These are phyloP conservation scores for Podaxis pistillaris DNA, from an alignment of 768 basidiomycete genomes.

Conservation along the genomic window DNA sequence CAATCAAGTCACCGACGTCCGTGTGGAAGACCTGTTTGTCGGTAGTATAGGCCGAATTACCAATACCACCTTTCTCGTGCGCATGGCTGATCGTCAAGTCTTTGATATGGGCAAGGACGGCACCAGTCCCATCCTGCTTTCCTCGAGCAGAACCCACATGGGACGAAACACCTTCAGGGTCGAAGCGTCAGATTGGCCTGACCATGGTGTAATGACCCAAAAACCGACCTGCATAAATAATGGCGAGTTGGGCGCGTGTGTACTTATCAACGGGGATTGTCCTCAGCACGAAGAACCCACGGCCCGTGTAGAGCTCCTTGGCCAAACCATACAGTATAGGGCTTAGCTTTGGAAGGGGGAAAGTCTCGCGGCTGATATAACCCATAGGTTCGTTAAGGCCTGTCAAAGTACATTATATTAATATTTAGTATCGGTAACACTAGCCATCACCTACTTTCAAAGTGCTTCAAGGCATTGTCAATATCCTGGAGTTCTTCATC, in stretches of 20 bases:
- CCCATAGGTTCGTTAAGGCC: slow-evolving; percentile 24
- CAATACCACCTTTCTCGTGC: slow-evolving; percentile 38
- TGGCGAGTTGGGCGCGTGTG: slow-evolving; percentile 35
- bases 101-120: slow-evolving; percentile 46
- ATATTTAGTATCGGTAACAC: neutral
- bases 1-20: slow-evolving; percentile 45
- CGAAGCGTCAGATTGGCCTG: neutral
- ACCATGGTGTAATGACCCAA: neutral
- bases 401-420: neutral
- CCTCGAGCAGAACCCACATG: slow-evolving; percentile 44
- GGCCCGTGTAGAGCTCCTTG: slow-evolving; percentile 40
- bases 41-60: slow-evolving; percentile 45
- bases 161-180: slow-evolving; percentile 41
- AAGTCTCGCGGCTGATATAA: slow-evolving; percentile 35
- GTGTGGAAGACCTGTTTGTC: slow-evolving; percentile 52
- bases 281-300: slow-evolving; percentile 48
- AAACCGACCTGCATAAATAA: slow-evolving; percentile 42
- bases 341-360: slow-evolving; percentile 42
- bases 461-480: slow-evolving; percentile 27
- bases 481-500: slow-evolving; percentile 34
- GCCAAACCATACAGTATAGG: slow-evolving; percentile 34
- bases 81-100: slow-evolving; percentile 43
- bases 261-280: slow-evolving; percentile 45
- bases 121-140: slow-evolving; percentile 41
- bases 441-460: slow-evolving; percentile 9